Base-by-base conservation (phyloP, 306 rosid genomes). In the Glycine soja region DNA sequence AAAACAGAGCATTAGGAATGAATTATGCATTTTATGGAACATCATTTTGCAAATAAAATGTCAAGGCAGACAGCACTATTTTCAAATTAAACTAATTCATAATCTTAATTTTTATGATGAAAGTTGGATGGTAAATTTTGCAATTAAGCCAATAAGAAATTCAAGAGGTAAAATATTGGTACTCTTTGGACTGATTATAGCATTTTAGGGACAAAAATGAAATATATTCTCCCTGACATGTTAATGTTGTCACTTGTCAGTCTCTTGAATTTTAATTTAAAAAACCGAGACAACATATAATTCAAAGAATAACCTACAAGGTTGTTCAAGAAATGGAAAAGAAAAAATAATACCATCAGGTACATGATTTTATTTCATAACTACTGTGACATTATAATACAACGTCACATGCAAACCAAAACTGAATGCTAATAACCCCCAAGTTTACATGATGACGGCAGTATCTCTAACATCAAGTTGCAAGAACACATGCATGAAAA, bases 401-500 rank as follows among this genome's bases (percentile, higher is more conserved):
- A 24, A 2, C 34, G 38, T 63, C 40, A 34, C 8, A 36, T 11
- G 19, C 74, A 77, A 43, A 42, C 32, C 70, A 43, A 40, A 67
- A 3, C 48, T 36, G 70, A 65, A 65, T 65, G 6, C 48, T 40
- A n/a, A 40, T 9, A 65, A 36, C 52, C 51, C 0, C 48, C 48
- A 13, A 36, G 47, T n/a, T 34, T 36, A 63, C 47, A 14, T 36
- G 45, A 32, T 34, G 18, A 36, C 6, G 46, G 40, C 3, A 10
- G 12, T 65, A n/a, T 66, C 32, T n/a, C 15, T 3, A 68, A 45
- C 3, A 40, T n/a, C 52, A 68, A 43, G 47, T 42, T 54, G 30
- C 48, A 46, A 83, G 57, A 72, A 43, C 36, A 77, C 52, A 40
- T 10, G 73, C 64, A 54, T 15, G 69, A 11, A 2, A 8, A 24